phyloP scores from a whole-genome alignment of 106 monocot genomes.

The Platanthera zijinensis region DNA sequence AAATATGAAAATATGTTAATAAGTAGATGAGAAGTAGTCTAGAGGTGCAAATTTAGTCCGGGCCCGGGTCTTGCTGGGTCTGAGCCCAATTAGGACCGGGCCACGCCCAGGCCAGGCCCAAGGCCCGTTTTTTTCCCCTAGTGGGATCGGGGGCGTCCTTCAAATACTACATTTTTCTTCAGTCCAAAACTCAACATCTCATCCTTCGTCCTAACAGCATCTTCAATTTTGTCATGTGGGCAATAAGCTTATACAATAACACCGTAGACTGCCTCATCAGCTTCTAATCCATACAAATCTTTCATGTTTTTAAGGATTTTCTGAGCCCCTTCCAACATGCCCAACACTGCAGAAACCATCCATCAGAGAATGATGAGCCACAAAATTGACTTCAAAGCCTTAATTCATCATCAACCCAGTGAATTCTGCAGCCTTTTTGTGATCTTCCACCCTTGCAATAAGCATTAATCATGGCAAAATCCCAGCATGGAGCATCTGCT shows the following conservation, averaged over 20 bases:
- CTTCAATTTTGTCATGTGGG: constrained; percentile 52
- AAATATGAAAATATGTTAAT: too few relatives aligned
- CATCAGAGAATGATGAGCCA: constrained; percentile 62
- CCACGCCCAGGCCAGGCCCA: too few relatives aligned
- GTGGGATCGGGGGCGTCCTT: too few relatives aligned
- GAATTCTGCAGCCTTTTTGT: constrained; percentile 36
- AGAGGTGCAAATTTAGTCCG: too few relatives aligned
- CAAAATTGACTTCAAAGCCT: constrained; percentile 62
- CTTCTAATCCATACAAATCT: constrained; percentile 17
- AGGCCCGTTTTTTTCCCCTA: too few relatives aligned
- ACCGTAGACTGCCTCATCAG: constrained; percentile 66
- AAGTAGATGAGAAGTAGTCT: too few relatives aligned
- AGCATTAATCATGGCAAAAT: constrained; percentile 61
- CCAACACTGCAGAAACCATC: constrained; percentile 63
- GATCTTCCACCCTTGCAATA: constrained; percentile 49
- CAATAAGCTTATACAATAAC: constrained; percentile 56
- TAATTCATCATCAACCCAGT: constrained; percentile 54
- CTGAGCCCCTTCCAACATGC: constrained; percentile 48
- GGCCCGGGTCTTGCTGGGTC: too few relatives aligned
- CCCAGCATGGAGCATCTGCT: constrained; percentile 48
- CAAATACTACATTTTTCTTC: constrained; percentile 31
- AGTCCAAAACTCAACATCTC: constrained; percentile 55
- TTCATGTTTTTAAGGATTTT: constrained; percentile 53
- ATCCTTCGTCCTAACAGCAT: constrained; percentile 48
- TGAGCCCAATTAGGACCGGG: too few relatives aligned